Evolutionary conservation across 192 early-diverging fungal genomes (phyloP).

Genomic region (Backusella westeae): DNA sequence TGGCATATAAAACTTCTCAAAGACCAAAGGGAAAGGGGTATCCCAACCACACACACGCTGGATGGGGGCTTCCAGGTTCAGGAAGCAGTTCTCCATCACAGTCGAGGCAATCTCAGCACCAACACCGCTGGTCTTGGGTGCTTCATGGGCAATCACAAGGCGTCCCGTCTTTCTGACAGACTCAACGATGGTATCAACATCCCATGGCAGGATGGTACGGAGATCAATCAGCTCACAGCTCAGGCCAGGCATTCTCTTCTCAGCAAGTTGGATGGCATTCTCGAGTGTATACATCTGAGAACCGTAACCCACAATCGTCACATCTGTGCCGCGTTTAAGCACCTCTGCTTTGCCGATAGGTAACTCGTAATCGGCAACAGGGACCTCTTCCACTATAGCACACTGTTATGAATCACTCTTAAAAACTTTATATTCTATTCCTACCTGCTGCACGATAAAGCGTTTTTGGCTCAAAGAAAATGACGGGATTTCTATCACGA

Average conservation of each 20-base stretch:
- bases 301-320: slow-evolving; percentile 91
- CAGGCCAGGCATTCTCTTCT: slow-evolving; percentile 83
- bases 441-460: slow-evolving; percentile 88
- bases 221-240: slow-evolving; percentile 92
- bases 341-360: slow-evolving; percentile 93
- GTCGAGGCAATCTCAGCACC: slow-evolving; percentile 86
- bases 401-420: too few species aligned
- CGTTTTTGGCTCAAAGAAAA: slow-evolving; percentile 97
- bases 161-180: slow-evolving; percentile 95
- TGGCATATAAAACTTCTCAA: slow-evolving; percentile 94
- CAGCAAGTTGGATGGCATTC: slow-evolving; percentile 81
- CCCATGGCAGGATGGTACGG: slow-evolving; percentile 88
- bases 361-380: slow-evolving; percentile 86
- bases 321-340: slow-evolving; percentile 77
- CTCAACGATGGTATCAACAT: slow-evolving; percentile 83
- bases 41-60: slow-evolving; percentile 86
- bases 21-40: slow-evolving; percentile 90
- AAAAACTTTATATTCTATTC: background rate
- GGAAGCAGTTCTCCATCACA: slow-evolving; percentile 91
- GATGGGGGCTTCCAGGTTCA: slow-evolving; percentile 88
- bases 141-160: slow-evolving; percentile 91
- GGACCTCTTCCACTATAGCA: slow-evolving; percentile 82
- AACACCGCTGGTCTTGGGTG: slow-evolving; percentile 86
- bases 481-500: slow-evolving; percentile 88
- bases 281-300: slow-evolving; percentile 94